These are phyloP conservation scores for Sarocladium strictum DNA, from an alignment of 2,329 filamentous ascomycete species.

Conservation along the genomic window DNA sequence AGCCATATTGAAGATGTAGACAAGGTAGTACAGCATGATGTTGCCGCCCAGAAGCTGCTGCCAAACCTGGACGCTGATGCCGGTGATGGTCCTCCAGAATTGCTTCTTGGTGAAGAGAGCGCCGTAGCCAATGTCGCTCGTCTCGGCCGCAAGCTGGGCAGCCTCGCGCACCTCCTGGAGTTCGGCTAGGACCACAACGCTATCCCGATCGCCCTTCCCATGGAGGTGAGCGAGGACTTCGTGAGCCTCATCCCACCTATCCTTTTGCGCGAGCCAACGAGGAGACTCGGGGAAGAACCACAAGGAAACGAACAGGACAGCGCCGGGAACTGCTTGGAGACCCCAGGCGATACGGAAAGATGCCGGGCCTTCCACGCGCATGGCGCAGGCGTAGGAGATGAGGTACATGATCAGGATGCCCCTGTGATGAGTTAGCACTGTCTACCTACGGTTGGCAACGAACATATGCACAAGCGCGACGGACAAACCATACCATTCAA, in stretches of 20 bases:
- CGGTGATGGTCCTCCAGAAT: constrained; percentile 45
- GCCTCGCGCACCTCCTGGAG: constrained; percentile 45
- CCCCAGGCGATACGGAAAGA: constrained; percentile 62
- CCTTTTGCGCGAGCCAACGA: constrained; percentile 57
- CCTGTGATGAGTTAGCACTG: too few relatives aligned
- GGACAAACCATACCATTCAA: constrained; percentile 61
- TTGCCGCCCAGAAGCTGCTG: constrained; percentile 50
- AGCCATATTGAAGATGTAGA: constrained; percentile 58
- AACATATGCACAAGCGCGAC: too few relatives aligned
- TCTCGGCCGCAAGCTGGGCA: constrained; percentile 29
- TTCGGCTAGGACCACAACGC: constrained; percentile 52
- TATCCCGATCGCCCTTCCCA: constrained; percentile 44
- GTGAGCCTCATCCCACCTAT: constrained; percentile 51
- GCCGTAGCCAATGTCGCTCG: constrained; percentile 30
- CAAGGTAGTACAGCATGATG: constrained; percentile 53
- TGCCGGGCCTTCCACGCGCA: constrained; percentile 42
- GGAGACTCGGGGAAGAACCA: constrained; percentile 57
- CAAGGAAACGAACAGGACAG: constrained; percentile 51
- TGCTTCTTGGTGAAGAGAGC: constrained; percentile 40
- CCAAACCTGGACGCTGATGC: constrained; percentile 46
- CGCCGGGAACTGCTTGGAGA: constrained; percentile 55
- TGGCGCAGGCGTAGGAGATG: constrained; percentile 57
- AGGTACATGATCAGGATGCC: constrained; percentile 67
- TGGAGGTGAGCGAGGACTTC: constrained; percentile 51
- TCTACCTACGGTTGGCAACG: too few relatives aligned